These are phyloP conservation scores for Miscanthus sacchariflorus DNA, from an alignment of 202 grass and related monocot species.

Conservation along the genomic window DNA sequence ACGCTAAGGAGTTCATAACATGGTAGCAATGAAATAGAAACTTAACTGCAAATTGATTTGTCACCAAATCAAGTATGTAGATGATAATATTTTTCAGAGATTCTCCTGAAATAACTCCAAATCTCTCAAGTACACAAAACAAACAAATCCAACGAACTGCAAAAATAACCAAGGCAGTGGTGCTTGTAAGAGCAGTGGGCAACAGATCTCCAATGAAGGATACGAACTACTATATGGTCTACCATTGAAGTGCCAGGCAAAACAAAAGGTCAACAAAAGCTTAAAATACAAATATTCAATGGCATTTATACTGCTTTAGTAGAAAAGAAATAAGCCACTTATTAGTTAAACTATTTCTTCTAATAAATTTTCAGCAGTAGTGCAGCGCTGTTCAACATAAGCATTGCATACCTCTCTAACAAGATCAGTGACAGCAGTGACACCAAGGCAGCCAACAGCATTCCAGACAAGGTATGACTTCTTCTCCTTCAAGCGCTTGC, in stretches of 20 bases:
- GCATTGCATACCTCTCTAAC: constrained; percentile 77
- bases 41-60: constrained; percentile 62
- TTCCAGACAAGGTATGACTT: constrained; percentile 97
- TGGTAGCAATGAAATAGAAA: constrained; percentile 59
- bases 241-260: neutral
- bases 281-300: constrained; percentile 5
- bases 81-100: constrained; percentile 53
- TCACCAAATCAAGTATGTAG: constrained; percentile 58
- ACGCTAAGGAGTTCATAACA: constrained; percentile 12
- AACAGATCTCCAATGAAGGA: constrained; percentile 46
- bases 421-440: constrained; percentile 82
- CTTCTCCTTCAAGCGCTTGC: constrained; percentile 85
- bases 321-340: neutral
- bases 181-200: constrained; percentile 50
- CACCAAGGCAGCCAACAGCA: constrained; percentile 88
- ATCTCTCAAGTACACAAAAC: constrained; percentile 62
- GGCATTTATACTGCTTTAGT: constrained; percentile 1
- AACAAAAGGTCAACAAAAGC: constrained; percentile 26
- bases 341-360: constrained; percentile 1
- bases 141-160: constrained; percentile 72
- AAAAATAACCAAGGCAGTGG: constrained; percentile 55
- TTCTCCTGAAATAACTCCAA: constrained; percentile 59
- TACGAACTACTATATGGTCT: constrained; percentile 24
- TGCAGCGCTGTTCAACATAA: neutral
- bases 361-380: constrained; percentile 19